Evolutionary conservation across 305 asterid genomes (phyloP).

Genomic region (Solanum hybrid): DNA sequence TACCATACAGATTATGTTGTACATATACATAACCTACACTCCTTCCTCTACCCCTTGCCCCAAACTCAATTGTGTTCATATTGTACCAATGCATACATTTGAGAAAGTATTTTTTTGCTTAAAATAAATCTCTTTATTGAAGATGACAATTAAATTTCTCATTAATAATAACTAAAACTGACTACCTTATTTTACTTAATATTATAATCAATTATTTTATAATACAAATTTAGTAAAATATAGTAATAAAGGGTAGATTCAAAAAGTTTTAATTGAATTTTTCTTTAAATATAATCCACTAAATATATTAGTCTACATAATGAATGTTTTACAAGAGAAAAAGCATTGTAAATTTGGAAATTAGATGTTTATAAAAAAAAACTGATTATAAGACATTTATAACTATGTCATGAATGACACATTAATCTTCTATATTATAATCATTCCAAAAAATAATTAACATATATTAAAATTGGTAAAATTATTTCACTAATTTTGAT

Average conservation of each 20-base stretch:
- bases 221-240: too few species aligned
- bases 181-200: too few species aligned
- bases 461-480: not conserved
- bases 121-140: not conserved
- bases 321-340: not conserved
- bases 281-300: not conserved
- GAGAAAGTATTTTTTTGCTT: not conserved
- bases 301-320: not conserved
- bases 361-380: not conserved
- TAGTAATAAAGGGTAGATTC: not conserved
- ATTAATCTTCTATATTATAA: too few species aligned
- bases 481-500: not conserved
- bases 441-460: not conserved
- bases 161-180: not conserved
- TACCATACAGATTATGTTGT: not conserved
- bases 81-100: not conserved
- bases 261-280: too few species aligned
- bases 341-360: not conserved
- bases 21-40: not conserved
- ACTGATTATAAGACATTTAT: not conserved
- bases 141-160: not conserved
- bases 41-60: not conserved
- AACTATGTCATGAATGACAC: not conserved
- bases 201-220: too few species aligned
- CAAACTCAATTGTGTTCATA: not conserved